phyloP scores from a whole-genome alignment of 805 yeast genomes.

The Suhomyces kilbournensis region DNA sequence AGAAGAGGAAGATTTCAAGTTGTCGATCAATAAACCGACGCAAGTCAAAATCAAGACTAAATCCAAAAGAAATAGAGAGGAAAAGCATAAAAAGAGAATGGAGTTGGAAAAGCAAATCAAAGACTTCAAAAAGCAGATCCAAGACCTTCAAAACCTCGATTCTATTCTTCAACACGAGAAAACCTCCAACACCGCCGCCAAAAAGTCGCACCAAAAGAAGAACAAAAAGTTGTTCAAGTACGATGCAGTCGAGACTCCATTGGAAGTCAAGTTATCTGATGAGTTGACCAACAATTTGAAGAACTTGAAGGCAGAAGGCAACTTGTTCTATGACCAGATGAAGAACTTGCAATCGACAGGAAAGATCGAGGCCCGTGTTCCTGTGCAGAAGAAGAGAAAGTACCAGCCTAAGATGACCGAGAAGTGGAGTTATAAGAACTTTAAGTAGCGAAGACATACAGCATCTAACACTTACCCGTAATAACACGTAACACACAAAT shows the following conservation, averaged over 20 bases:
- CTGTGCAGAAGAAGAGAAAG: conserved; percentile 60
- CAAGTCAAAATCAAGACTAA: conserved; percentile 69
- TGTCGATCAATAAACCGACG: conserved; percentile 75
- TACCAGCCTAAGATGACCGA: conserved; percentile 77
- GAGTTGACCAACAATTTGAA: conserved; percentile 86
- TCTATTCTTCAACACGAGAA: conserved; percentile 23
- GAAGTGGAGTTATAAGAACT: conserved; percentile 92
- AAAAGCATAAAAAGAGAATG: conserved; percentile 56
- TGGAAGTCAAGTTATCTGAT: conserved; percentile 80
- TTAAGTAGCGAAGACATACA: conserved; percentile 46
- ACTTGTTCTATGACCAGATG: conserved; percentile 77
- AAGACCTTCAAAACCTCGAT: conserved; percentile 46
- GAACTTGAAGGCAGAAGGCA: conserved; percentile 87
- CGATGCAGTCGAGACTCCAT: conserved; percentile 39
- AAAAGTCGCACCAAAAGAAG: conserved; percentile 24
- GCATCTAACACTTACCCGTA: too few species aligned
- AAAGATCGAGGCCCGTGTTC: conserved; percentile 78
- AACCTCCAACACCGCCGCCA: conserved; percentile 31
- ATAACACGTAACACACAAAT: too few species aligned
- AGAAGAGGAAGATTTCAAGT: conserved; percentile 32
- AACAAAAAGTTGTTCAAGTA: conserved; percentile 42
- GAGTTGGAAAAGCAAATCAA: conserved; percentile 56
- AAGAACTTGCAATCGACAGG: conserved; percentile 80
- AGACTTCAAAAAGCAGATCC: conserved; percentile 56
- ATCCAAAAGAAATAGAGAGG: conserved; percentile 69